Evolutionary conservation across 352 stramenopile species (phyloP).

Genomic region (Pilasporangium apinafurcum): DNA sequence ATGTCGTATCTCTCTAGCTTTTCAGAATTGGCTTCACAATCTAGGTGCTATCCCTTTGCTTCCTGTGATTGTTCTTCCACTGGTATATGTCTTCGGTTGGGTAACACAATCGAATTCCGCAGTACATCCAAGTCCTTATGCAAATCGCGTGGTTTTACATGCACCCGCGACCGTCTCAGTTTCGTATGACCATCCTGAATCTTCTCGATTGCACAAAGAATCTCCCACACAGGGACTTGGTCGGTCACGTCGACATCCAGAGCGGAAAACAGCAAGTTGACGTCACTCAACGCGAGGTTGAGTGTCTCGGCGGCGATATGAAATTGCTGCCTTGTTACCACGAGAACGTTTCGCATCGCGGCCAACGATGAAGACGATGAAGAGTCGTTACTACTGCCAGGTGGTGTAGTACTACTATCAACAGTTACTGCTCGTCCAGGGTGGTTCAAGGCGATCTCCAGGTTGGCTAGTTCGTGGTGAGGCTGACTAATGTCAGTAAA

Average conservation of each 20-base stretch:
- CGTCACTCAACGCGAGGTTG: constrained; percentile 25
- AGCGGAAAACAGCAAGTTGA: constrained; percentile 58
- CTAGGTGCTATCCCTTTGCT: no score
- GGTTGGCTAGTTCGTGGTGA: no score
- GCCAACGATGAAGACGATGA: no score
- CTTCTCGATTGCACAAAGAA: constrained; percentile 30
- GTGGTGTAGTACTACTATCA: no score
- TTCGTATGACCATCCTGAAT: constrained; percentile 41
- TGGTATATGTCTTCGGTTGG: constrained; percentile 1
- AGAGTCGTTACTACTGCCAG: no score
- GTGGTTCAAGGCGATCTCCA: no score
- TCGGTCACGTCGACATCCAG: constrained; percentile 51
- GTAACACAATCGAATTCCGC: constrained; percentile 8
- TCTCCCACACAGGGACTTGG: constrained; percentile 35
- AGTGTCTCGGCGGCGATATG: constrained; percentile 56
- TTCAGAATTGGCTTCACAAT: no score
- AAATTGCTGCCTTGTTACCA: constrained; percentile 48
- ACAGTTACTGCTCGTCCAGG: no score
- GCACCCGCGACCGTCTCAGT: constrained; percentile 33
- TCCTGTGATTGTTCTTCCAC: neutral
- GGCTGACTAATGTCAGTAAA: no score
- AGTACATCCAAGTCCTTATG: constrained; percentile 32
- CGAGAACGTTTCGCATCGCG: constrained; percentile 21
- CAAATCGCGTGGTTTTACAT: constrained; percentile 29
- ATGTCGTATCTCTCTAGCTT: no score